Percentiles rank a stretch among this genome's conserved stretches.
phyloP scores from a whole-genome alignment of 1,284 basidiomycete species.

The Ustilago shanxiensis region DNA sequence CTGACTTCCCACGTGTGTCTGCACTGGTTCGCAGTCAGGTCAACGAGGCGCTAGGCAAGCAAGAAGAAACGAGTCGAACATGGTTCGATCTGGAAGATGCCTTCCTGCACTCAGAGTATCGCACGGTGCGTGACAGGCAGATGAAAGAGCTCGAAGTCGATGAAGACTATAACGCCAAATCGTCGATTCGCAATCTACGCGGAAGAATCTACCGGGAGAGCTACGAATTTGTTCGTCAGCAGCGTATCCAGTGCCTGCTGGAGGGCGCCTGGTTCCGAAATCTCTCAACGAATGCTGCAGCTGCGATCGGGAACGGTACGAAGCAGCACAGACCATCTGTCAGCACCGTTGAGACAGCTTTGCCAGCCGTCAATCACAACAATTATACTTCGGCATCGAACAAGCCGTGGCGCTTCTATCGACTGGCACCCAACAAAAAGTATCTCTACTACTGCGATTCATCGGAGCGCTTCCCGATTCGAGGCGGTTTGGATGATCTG shows the following conservation, averaged over 20 bases:
- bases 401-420: constrained; percentile 70
- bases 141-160: constrained; percentile 93
- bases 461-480: constrained; percentile 80
- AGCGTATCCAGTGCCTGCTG: constrained; percentile 86
- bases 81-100: constrained; percentile 89
- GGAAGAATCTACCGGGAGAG: constrained; percentile 90
- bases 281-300: constrained; percentile 8
- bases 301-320: neutral
- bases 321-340: constrained; percentile 27
- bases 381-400: constrained; percentile 5
- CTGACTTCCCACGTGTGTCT: constrained; percentile 80
- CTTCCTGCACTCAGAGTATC: constrained; percentile 87
- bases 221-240: constrained; percentile 90
- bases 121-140: constrained; percentile 87
- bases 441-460: constrained; percentile 87
- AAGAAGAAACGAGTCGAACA: constrained; percentile 76
- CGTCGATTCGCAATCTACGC: constrained; percentile 76
- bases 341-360: constrained; percentile 38
- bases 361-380: constrained; percentile 6
- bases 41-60: constrained; percentile 73
- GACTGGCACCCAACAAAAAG: constrained; percentile 75
- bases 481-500: constrained; percentile 84
- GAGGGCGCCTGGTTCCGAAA: constrained; percentile 93
- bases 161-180: constrained; percentile 76
- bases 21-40: constrained; percentile 86